These are phyloP conservation scores for Paramecium tetraurelia DNA, from an alignment of 73 alveolate species.

Conservation along the genomic window DNA sequence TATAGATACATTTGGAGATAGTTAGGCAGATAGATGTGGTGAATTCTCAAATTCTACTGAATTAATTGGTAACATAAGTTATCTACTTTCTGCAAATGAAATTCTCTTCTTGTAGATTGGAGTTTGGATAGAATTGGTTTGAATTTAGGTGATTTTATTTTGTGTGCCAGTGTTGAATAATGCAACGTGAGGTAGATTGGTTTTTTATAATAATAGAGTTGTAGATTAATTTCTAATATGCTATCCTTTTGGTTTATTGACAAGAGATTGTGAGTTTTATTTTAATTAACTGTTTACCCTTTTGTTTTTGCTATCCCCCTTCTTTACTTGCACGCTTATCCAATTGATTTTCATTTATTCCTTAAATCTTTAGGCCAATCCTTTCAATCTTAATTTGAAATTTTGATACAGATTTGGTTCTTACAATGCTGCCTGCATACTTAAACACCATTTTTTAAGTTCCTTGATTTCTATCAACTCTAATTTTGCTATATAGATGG, in stretches of 20 bases:
- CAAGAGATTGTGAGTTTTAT: neutral
- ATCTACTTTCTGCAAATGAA: neutral
- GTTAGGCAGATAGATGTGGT: neutral
- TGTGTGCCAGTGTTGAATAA: neutral
- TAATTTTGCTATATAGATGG: constrained; percentile 30
- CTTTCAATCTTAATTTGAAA: constrained; percentile 26
- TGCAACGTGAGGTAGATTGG: neutral
- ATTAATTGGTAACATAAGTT: neutral
- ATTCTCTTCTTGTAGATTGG: neutral
- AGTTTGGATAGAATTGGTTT: neutral
- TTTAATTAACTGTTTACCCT: neutral
- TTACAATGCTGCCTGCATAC: constrained; percentile 15
- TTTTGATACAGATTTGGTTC: constrained; percentile 33
- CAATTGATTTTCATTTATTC: neutral
- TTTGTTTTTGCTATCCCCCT: neutral
- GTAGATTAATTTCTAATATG: neutral
- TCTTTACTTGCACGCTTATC: neutral
- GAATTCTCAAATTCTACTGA: neutral
- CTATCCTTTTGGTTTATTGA: neutral
- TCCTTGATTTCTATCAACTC: constrained; percentile 39
- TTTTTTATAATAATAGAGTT: neutral
- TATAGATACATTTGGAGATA: neutral
- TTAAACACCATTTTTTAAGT: constrained; percentile 21
- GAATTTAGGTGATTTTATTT: neutral
- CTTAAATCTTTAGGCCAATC: constrained; percentile 12